Evolutionary conservation across 495 filamentous ascomycete genomes (phyloP), one percentile per base, ranked within the genome.

Genomic region (Hypomontagnella monticulosa): DNA sequence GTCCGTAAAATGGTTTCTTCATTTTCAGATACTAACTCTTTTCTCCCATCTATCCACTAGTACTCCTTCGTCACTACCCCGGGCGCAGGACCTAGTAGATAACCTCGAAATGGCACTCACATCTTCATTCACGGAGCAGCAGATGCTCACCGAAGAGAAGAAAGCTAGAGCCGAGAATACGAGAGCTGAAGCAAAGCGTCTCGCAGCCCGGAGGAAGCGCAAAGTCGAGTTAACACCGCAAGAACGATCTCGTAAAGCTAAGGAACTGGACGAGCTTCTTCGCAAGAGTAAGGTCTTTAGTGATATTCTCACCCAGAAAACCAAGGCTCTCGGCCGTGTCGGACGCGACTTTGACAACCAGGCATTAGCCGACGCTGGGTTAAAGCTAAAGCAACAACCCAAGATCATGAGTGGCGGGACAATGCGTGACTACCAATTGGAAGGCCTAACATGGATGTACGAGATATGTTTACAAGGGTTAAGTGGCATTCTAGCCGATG

Each of bases 371-470:
- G 87, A 90, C 61, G 91, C 95, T 63, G 85, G 92, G 52, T 72
- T 97, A 18, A 82, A 85, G 30, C 88, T 94, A 53, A 93, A 93
- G 4, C 83, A 91, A 63, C 95, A 99, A 69, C 95, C 95, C 0
- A 86, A 88, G 41, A 83, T 91, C 43, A 86, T 99, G 48, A 89
- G 87, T 4, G 94, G 94, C 16, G 95, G 96, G 9, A 87, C 87
- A 11, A 98, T 99, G 96, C 85, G 92, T 16, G 87, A 88, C 53
- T 99, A 99, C 77, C 95, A 99, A 70, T 80, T 99, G 0, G 93
- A 98, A 77, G 95, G 95, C 0, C 73, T 99, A 18, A 93, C 95
- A 15, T 99, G 95, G 95, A 85, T 98, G 70, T 96, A 92, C 73
- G 92, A 97, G 82, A 83, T 86, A 55, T 83, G 81, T 59, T 69